Conservation (phyloP, 2,329 filamentous ascomycete species). For the Epichloe festucae region DNA sequence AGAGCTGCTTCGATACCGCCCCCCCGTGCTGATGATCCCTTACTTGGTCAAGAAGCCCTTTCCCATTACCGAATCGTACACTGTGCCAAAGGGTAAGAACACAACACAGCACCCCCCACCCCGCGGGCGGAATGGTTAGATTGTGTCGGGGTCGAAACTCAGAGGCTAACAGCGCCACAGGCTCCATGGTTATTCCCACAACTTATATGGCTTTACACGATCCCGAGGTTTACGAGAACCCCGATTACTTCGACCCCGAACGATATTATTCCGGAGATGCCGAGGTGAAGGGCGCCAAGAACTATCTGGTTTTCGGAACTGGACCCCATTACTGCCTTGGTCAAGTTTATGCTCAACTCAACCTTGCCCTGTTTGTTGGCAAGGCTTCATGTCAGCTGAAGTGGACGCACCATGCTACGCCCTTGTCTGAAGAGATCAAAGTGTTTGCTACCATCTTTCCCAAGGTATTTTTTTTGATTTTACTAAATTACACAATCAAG, state of each 20-base stretch:
- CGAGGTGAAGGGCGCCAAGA: conserved; percentile 76
- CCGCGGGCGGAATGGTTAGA: background rate
- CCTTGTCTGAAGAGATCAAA: conserved; percentile 83
- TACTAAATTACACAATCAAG: too few species aligned
- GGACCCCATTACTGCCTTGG: conserved; percentile 95
- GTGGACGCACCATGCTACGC: conserved; percentile 81
- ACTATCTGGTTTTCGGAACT: conserved; percentile 91
- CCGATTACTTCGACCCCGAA: conserved; percentile 80
- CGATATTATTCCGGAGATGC: conserved; percentile 85
- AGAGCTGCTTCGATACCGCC: too few species aligned
- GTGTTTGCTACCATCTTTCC: conserved; percentile 98
- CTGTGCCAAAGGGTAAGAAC: conserved; percentile 66
- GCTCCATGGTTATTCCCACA: conserved; percentile 88
- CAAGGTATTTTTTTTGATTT: conserved; percentile 47
- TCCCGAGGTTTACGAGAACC: conserved; percentile 80
- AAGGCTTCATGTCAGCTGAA: conserved; percentile 79
- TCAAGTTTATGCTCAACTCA: conserved; percentile 80
- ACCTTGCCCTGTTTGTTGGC: conserved; percentile 78
- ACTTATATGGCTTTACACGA: conserved; percentile 86
- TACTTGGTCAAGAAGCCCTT: conserved; percentile 92
- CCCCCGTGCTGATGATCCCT: conserved; percentile 77
- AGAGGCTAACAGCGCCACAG: conserved; percentile 19
- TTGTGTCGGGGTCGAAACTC: background rate
- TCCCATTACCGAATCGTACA: conserved; percentile 77
- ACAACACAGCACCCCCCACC: too few species aligned